Conservation (phyloP, 2,329 filamentous ascomycete genomes). For the Arthrobotrys conoides region DNA sequence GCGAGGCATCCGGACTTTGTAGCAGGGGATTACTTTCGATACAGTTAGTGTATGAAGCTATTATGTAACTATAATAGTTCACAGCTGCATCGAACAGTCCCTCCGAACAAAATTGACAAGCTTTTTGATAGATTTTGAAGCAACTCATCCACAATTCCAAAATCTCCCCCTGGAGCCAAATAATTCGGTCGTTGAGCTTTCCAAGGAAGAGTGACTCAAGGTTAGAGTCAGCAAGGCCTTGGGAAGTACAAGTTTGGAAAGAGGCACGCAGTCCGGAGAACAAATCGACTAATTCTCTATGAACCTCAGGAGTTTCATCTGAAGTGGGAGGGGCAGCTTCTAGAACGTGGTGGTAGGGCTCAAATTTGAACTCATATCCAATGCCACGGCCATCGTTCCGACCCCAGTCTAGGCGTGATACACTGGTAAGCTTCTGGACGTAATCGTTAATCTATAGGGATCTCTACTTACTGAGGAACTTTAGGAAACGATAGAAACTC, state of each 20-base stretch:
- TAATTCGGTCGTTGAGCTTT: constrained; percentile 27
- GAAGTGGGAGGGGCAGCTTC: not conserved
- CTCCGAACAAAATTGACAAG: constrained; percentile 1
- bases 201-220: constrained; percentile 1
- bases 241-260: constrained; percentile 21
- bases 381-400: constrained; percentile 44
- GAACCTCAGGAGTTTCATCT: not conserved
- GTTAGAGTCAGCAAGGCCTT: constrained; percentile 14
- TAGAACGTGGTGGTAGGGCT: constrained; percentile 23
- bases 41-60: not conserved
- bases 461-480: constrained; percentile 32
- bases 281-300: not conserved
- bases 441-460: not conserved
- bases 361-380: constrained; percentile 43
- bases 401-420: constrained; percentile 24
- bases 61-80: not conserved
- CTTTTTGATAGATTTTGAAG: constrained; percentile 21
- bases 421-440: not conserved
- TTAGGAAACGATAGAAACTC: constrained; percentile 28
- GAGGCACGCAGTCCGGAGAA: constrained; percentile 20
- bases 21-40: constrained; percentile 9
- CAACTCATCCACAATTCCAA: not conserved
- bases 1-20: not conserved
- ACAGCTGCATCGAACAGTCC: constrained; percentile 27
- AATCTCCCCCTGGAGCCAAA: constrained; percentile 28